Conservation (phyloP, 306 rosid species). For the Pterocarpus macrocarpus region DNA sequence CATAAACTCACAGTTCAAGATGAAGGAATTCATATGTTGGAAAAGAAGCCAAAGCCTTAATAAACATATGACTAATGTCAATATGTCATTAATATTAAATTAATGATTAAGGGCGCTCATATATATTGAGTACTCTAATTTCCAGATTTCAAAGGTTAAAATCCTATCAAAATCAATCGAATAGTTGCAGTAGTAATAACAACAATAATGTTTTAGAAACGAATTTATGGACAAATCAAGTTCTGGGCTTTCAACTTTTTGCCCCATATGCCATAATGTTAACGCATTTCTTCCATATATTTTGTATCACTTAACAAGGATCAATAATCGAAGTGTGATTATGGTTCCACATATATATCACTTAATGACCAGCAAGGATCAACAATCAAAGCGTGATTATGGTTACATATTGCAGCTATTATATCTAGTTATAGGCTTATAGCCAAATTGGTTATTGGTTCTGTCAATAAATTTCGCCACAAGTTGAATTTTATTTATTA, state of each 20-base stretch:
- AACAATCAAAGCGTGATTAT: neutral
- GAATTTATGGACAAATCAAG: neutral
- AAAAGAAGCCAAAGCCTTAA: neutral
- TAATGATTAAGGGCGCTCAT: neutral
- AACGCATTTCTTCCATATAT: too few relatives aligned
- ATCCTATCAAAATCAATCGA: neutral
- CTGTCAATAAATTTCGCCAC: neutral
- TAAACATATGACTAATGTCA: neutral
- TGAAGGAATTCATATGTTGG: neutral
- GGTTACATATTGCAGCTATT: neutral
- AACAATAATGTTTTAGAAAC: neutral
- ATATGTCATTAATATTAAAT: neutral
- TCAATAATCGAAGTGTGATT: too few relatives aligned
- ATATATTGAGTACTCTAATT: neutral
- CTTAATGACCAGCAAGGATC: neutral
- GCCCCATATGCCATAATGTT: neutral
- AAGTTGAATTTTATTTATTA: neutral
- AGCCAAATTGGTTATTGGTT: neutral
- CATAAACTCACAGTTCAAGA: neutral
- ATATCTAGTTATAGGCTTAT: neutral
- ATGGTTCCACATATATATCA: neutral
- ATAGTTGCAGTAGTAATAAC: too few relatives aligned
- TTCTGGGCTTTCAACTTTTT: neutral
- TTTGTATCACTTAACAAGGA: too few relatives aligned
- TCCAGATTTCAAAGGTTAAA: neutral